phyloP scores from a whole-genome alignment of 169 alveolate genomes.

The Plasmodium falciparum region DNA sequence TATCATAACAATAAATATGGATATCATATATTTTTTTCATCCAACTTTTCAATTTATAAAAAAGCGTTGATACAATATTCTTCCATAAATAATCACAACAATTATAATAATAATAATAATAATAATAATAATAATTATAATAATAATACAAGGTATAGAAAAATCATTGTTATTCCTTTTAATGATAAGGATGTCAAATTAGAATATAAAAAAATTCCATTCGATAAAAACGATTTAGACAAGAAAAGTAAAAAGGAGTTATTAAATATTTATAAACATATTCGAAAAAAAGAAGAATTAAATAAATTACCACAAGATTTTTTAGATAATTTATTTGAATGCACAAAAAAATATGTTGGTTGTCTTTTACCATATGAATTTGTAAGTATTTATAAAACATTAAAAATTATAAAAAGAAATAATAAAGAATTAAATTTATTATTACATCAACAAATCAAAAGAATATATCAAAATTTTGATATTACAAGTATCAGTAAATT shows the following conservation, averaged over 20 bases:
- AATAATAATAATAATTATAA: background rate
- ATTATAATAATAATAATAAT: background rate
- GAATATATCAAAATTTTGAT: slow-evolving; percentile 64
- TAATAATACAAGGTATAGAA: slow-evolving; percentile 30
- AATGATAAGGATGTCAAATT: background rate
- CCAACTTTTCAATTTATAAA: too few species aligned
- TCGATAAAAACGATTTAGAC: slow-evolving; percentile 33
- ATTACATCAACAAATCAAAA: slow-evolving; percentile 67
- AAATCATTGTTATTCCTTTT: slow-evolving; percentile 64
- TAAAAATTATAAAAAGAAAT: slow-evolving; percentile 32
- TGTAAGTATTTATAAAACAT: slow-evolving; percentile 43
- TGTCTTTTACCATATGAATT: slow-evolving; percentile 61
- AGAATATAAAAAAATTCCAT: slow-evolving; percentile 57
- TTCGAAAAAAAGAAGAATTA: slow-evolving; percentile 40
- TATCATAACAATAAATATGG: background rate
- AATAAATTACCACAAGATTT: slow-evolving; percentile 60
- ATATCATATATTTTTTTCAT: background rate
- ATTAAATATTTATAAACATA: slow-evolving; percentile 31
- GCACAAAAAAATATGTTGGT: slow-evolving; percentile 67
- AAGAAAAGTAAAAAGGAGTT: slow-evolving; percentile 49
- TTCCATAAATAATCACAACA: background rate
- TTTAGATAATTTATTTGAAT: slow-evolving; percentile 53
- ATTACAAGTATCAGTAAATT: slow-evolving; percentile 53
- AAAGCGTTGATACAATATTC: too few species aligned
- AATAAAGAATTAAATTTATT: slow-evolving; percentile 35